These are phyloP conservation scores for Ilyonectria sp. DNA, from an alignment of 2,329 filamentous ascomycete species.

Conservation along the genomic window DNA sequence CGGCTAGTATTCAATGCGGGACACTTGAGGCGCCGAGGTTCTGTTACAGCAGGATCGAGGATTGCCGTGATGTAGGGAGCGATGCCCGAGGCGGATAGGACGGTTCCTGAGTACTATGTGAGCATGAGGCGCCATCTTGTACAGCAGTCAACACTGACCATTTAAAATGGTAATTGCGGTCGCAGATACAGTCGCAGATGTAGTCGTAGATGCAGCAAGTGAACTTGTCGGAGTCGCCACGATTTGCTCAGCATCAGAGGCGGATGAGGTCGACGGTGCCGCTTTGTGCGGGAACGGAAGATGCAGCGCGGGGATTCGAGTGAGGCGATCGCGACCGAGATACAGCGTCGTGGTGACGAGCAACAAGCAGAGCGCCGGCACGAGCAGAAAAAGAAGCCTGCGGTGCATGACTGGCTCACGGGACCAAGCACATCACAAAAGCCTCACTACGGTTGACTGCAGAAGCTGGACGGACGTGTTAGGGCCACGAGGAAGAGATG, in stretches of 20 bases:
- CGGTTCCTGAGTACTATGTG: conserved; percentile 54
- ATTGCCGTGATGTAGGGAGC: conserved; percentile 49
- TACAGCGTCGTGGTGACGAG: conserved; percentile 37
- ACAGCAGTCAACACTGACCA: conserved; percentile 5
- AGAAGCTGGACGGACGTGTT: background rate
- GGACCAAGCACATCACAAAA: conserved; percentile 5
- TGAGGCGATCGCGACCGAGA: conserved; percentile 36
- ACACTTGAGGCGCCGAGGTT: conserved; percentile 48
- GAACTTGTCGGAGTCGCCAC: background rate
- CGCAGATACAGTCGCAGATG: background rate
- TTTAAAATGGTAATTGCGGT: conserved; percentile 20
- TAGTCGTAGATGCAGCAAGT: background rate
- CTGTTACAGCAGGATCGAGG: conserved; percentile 43
- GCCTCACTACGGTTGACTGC: background rate
- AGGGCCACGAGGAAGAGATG: background rate
- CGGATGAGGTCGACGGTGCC: background rate
- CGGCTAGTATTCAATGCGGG: conserved; percentile 41
- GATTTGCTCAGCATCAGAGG: background rate
- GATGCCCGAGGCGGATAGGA: conserved; percentile 36
- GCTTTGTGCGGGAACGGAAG: conserved; percentile 16
- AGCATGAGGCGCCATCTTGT: background rate
- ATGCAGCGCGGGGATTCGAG: conserved; percentile 22
- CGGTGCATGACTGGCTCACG: conserved; percentile 34
- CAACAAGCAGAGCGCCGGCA: conserved; percentile 36
- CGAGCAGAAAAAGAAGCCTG: conserved; percentile 29